Percentiles rank a stretch among this genome's conserved stretches.
These are phyloP conservation scores for Mycena polygramma DNA, from an alignment of 768 basidiomycete genomes.

Conservation along the genomic window DNA sequence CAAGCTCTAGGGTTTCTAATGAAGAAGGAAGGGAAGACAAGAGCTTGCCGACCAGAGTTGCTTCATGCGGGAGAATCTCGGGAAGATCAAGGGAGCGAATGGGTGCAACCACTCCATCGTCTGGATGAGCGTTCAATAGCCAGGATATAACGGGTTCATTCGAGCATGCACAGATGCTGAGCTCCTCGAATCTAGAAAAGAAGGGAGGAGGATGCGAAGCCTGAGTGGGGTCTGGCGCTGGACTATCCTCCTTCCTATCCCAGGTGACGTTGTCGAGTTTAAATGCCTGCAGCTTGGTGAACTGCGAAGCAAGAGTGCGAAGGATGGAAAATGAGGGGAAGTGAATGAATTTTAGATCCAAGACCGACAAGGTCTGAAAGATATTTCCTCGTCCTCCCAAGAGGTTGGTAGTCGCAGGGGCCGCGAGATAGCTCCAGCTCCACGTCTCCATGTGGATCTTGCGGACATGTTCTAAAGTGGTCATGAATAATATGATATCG, in stretches of 20 bases:
- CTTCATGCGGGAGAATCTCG: slow-evolving; percentile 49
- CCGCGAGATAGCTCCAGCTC: slow-evolving; percentile 41
- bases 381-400: slow-evolving; percentile 58
- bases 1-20: slow-evolving; percentile 48
- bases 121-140: slow-evolving; percentile 39
- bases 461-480: slow-evolving; percentile 37
- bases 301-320: slow-evolving; percentile 62
- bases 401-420: slow-evolving; percentile 49
- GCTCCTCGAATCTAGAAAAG: slow-evolving; percentile 50
- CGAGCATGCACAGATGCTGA: slow-evolving; percentile 49
- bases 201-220: slow-evolving; percentile 43
- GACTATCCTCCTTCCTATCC: slow-evolving; percentile 56
- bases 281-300: slow-evolving; percentile 62
- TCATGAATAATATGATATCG: slow-evolving; percentile 40
- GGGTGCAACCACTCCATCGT: slow-evolving; percentile 35
- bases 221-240: slow-evolving; percentile 39
- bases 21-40: slow-evolving; percentile 43
- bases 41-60: slow-evolving; percentile 38
- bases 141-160: slow-evolving; percentile 46
- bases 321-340: slow-evolving; percentile 60
- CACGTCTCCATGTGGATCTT: slow-evolving; percentile 44
- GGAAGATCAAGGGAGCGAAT: slow-evolving; percentile 42
- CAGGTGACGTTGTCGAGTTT: slow-evolving; percentile 63
- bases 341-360: slow-evolving; percentile 52
- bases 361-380: slow-evolving; percentile 64